Evolutionary conservation across 257 asterid genomes (phyloP), one percentile per base, ranked within the genome.

Genomic region (Oldenlandia corymbosa): DNA sequence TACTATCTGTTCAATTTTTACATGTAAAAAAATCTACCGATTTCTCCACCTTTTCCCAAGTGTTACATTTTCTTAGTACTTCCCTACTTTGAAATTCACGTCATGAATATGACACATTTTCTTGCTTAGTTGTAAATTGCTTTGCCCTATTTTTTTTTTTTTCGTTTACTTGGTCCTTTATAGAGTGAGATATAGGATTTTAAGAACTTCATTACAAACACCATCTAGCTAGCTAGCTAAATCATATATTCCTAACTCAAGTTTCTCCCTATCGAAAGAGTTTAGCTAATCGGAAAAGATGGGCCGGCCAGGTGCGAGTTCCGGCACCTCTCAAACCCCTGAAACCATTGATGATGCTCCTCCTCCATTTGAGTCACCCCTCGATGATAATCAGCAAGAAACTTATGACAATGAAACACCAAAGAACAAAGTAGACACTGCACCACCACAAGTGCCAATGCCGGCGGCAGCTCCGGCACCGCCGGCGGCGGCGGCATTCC

Each of bases 311-410:
- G 62, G 16, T 28, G 66, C 54, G 47, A 75, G 56, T 21, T 39
- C 75, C 17, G 67, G 17, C 20, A 24, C 43, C 3, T 46, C 62
- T 13, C 62, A 61, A 36, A 56, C 45, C 60, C 62, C 70, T 26
- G 79, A 66, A 28, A 62, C 63, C 64, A 66, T 54, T 23, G 70
- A 75, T 46, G 73, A 65, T 52, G 42, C 43, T 26, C 72, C 36
- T 21, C 69, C 75, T 34, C 48, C 59, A 28, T 60, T 31, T 27
- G 73, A 67, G 13, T 28, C 58, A 60, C 24, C 20, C 68, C 41
- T 17, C 17, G 65, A 61, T 43, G 77, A 74, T 57, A 58, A 49
- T 50, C 61, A 64, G 13, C 68, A 49, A 20, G 69, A 65, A 63
- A 54, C 24, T 18, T 27, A 16, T 39, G 61, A 23, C 45, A 5